Percentiles rank a stretch among this genome's conserved stretches.
Evolutionary conservation across 108 stramenopile species (phyloP).

Genomic region (Cylindrotheca closterium): DNA sequence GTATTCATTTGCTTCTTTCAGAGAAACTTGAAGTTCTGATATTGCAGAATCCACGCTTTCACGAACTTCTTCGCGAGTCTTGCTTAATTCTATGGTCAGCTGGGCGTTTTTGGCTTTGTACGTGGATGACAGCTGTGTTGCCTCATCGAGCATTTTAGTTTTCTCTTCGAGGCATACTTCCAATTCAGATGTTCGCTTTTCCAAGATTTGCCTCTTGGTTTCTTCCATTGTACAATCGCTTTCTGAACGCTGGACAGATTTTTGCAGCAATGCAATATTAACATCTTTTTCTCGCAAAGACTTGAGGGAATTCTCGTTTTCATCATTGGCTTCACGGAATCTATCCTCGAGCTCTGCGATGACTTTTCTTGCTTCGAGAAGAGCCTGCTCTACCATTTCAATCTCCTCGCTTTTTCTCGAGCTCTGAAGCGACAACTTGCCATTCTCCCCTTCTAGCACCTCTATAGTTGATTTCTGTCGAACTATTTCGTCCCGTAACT

Average conservation of each 20-base stretch:
- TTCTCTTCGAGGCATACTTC: background rate
- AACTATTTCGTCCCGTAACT: conserved; percentile 21
- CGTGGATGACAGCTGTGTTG: background rate
- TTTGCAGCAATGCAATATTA: background rate
- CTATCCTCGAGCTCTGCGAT: conserved; percentile 8
- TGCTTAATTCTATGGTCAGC: background rate
- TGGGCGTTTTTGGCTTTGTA: background rate
- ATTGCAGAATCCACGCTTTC: background rate
- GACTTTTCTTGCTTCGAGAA: conserved; percentile 24
- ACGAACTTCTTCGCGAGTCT: background rate
- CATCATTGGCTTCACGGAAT: background rate
- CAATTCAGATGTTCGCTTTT: background rate
- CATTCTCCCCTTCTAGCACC: conserved; percentile 31
- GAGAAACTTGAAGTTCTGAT: conserved; percentile 1
- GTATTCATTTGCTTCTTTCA: conserved; percentile 1
- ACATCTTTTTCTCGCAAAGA: background rate
- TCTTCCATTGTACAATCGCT: conserved; percentile 1
- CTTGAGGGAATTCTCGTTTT: conserved; percentile 1
- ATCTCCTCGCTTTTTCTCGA: conserved; percentile 22
- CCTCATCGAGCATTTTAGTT: background rate
- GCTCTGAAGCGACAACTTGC: conserved; percentile 1
- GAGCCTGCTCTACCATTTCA: conserved; percentile 13
- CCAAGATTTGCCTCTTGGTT: background rate
- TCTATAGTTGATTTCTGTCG: conserved; percentile 12
- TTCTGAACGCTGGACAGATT: conserved; percentile 3